Conservation (phyloP, 805 yeast species). For the Wickerhamomyces sydowiorum region DNA sequence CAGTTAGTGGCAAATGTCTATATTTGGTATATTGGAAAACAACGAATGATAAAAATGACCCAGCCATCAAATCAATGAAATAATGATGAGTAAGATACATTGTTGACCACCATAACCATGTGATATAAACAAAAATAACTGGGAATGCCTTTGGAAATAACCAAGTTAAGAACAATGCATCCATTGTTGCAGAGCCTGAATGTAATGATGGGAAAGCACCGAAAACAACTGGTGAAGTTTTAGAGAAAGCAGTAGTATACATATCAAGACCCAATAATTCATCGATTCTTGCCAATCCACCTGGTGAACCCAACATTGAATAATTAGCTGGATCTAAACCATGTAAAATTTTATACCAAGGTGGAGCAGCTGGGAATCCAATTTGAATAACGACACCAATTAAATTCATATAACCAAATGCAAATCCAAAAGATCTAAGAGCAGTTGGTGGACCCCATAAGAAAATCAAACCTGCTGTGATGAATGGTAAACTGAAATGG, state of each 20-base stretch:
- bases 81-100: slow-evolving; percentile 98
- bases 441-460: slow-evolving; percentile 90
- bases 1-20: slow-evolving; percentile 58
- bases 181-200: slow-evolving; percentile 92
- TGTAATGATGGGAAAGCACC: slow-evolving; percentile 90
- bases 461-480: slow-evolving; percentile 72
- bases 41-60: slow-evolving; percentile 72
- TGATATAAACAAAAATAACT: slow-evolving; percentile 69
- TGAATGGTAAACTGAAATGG: slow-evolving; percentile 88
- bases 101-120: slow-evolving; percentile 97
- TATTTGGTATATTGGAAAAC: slow-evolving; percentile 68
- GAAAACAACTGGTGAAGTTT: slow-evolving; percentile 85
- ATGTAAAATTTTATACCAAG: slow-evolving; percentile 87
- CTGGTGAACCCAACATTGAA: slow-evolving; percentile 90
- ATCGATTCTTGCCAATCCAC: slow-evolving; percentile 90
- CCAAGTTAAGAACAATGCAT: slow-evolving; percentile 79
- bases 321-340: slow-evolving; percentile 90
- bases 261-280: slow-evolving; percentile 68
- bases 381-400: slow-evolving; percentile 81
- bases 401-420: slow-evolving; percentile 92
- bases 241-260: slow-evolving; percentile 73
- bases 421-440: slow-evolving; percentile 78
- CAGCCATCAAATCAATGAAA: slow-evolving; percentile 90
- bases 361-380: slow-evolving; percentile 91
- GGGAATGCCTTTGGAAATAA: slow-evolving; percentile 69